A percentile compares a stretch with the other conserved stretches of the same genome.
Evolutionary conservation across 352 stramenopile species (phyloP).

Genomic region (Pythium grandisporangium): DNA sequence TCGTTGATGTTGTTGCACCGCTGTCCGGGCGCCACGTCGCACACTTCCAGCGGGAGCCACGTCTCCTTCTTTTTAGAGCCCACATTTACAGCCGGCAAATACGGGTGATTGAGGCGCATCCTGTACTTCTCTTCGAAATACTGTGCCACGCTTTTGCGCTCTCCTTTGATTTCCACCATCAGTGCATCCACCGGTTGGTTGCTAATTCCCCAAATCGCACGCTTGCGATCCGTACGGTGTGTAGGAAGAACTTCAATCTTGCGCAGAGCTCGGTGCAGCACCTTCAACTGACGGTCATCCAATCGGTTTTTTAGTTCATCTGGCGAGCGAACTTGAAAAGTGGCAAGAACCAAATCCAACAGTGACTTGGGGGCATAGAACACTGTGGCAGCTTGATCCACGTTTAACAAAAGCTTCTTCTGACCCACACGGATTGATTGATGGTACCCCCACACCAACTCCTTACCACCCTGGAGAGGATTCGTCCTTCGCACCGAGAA

Average conservation of each 20-base stretch:
- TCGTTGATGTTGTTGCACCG: constrained; percentile 70
- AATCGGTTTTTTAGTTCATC: constrained; percentile 31
- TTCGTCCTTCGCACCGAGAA: constrained; percentile 59
- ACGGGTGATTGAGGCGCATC: constrained; percentile 37
- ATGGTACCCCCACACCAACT: constrained; percentile 69
- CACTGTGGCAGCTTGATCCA: constrained; percentile 60
- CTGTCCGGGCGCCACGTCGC: constrained; percentile 58
- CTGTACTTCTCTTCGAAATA: constrained; percentile 67
- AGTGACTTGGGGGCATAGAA: constrained; percentile 53
- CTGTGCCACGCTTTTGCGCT: constrained; percentile 33
- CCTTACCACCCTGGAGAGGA: constrained; percentile 45
- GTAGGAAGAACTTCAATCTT: constrained; percentile 50
- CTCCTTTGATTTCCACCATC: constrained; percentile 45
- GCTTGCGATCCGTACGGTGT: constrained; percentile 53
- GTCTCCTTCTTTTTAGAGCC: constrained; percentile 35
- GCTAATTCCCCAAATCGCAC: constrained; percentile 43
- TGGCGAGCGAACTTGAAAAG: constrained; percentile 18
- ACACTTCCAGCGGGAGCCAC: constrained; percentile 81
- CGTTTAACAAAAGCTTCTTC: constrained; percentile 52
- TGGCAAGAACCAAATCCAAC: constrained; percentile 35
- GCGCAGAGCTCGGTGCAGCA: constrained; percentile 24
- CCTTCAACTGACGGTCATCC: constrained; percentile 19
- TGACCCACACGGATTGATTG: constrained; percentile 52
- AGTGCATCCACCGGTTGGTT: constrained; percentile 24
- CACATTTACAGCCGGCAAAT: constrained; percentile 65